These are phyloP conservation scores for Fusarium sp. DNA, from an alignment of 2,329 filamentous ascomycete genomes.

Conservation along the genomic window DNA sequence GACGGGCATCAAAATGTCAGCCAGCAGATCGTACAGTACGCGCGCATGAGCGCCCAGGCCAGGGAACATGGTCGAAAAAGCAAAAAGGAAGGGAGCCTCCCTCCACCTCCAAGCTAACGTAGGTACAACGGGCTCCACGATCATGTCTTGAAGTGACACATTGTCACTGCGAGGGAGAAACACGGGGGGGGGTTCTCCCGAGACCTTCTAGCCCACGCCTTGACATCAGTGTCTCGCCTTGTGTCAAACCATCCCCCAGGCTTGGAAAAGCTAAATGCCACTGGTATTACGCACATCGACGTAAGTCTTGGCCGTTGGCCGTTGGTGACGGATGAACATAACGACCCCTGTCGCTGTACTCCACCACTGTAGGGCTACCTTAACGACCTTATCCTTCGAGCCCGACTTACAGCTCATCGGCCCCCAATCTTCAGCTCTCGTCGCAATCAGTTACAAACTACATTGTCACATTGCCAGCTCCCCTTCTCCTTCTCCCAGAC, in stretches of 20 bases:
- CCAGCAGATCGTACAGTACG: slow-evolving; percentile 7
- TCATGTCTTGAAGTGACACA: slow-evolving; percentile 10
- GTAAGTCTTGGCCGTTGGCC: slow-evolving; percentile 13
- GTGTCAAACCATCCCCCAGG: background rate
- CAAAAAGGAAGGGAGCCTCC: background rate
- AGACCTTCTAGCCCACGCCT: slow-evolving; percentile 21
- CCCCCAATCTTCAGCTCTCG: no score
- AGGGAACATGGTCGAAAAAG: slow-evolving; percentile 21
- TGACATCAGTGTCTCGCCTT: slow-evolving; percentile 13
- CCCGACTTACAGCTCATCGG: background rate
- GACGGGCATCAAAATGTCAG: slow-evolving; percentile 29
- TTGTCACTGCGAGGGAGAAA: slow-evolving; percentile 10
- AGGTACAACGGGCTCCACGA: slow-evolving; percentile 8
- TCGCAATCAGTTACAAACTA: background rate
- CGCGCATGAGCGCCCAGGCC: slow-evolving; percentile 8
- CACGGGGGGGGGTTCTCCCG: slow-evolving; percentile 14
- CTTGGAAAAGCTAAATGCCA: slow-evolving; percentile 7
- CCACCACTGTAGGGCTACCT: no score
- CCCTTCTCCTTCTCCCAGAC: background rate
- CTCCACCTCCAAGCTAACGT: slow-evolving; percentile 18
- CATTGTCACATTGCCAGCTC: background rate
- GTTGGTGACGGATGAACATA: background rate
- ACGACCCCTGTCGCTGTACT: background rate
- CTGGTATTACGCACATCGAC: slow-evolving; percentile 20
- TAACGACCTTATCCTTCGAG: no score